Percentiles rank a stretch among this genome's conserved stretches.
Conservation (phyloP, 768 basidiomycete genomes). For the Phaeotremella skinneri region DNA sequence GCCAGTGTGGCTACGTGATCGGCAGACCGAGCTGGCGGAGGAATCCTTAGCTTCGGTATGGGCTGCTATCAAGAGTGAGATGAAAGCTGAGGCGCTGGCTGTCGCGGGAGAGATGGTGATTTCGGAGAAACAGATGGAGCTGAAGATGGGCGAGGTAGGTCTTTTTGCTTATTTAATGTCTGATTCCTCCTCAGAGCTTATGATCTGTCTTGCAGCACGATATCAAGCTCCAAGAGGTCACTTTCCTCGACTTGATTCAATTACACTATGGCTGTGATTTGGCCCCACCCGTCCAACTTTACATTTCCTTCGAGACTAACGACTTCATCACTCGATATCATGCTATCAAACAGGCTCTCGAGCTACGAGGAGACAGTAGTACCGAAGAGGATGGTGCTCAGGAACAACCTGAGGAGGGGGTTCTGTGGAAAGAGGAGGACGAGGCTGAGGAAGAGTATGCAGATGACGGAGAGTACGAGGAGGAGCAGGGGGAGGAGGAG, state of each 20-base stretch:
- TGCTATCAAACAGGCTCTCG: conserved; percentile 29
- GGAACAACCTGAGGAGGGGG: conserved; percentile 1
- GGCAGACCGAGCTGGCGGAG: conserved; percentile 50
- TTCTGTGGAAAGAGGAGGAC: conserved; percentile 11
- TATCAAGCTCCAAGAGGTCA: conserved; percentile 27
- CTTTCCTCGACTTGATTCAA: conserved; percentile 54
- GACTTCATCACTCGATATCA: conserved; percentile 26
- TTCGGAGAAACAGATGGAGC: conserved; percentile 35
- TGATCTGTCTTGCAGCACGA: conserved; percentile 29
- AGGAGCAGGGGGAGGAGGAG: conserved; percentile 8
- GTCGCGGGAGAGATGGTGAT: conserved; percentile 31
- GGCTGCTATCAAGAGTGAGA: conserved; percentile 25
- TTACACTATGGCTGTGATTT: conserved; percentile 30
- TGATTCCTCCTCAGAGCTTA: neutral
- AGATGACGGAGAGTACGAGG: neutral
- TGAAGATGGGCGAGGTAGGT: conserved; percentile 43
- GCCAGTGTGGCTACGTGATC: conserved; percentile 40
- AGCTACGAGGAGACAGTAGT: conserved; percentile 7
- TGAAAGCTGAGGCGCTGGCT: conserved; percentile 16
- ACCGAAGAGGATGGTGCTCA: conserved; percentile 11
- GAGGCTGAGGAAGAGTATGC: conserved; percentile 26
- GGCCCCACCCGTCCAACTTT: conserved; percentile 23
- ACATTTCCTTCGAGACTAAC: conserved; percentile 30
- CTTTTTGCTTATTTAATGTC: neutral
- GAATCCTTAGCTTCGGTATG: conserved; percentile 53